phyloP scores from a whole-genome alignment of 1,284 basidiomycete species.

The Hortiboletus rubellus region DNA sequence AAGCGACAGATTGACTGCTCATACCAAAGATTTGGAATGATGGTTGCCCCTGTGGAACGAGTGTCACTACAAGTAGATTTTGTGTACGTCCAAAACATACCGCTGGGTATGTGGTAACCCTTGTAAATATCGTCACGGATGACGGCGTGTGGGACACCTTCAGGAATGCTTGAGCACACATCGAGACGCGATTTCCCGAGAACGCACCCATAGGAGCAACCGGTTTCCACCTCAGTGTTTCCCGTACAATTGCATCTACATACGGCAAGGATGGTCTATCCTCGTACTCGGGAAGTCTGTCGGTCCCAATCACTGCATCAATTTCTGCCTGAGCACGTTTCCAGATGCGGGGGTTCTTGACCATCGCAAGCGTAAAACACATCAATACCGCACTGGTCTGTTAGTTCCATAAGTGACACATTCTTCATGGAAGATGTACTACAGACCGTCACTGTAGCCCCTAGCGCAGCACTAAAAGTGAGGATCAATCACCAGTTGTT shows the following conservation, averaged over 20 bases:
- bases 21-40: no score
- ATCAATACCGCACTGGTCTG: neutral
- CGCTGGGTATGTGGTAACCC: conserved; percentile 19
- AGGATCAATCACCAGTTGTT: neutral
- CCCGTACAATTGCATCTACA: conserved; percentile 38
- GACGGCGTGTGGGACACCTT: conserved; percentile 11
- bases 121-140: conserved; percentile 11
- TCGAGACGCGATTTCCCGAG: neutral
- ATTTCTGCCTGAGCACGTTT: conserved; percentile 39
- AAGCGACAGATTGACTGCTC: no score
- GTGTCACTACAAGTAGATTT: neutral
- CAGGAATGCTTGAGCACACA: neutral
- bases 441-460: conserved; percentile 19
- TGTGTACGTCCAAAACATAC: neutral
- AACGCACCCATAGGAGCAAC: conserved; percentile 17
- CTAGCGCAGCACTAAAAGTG: neutral
- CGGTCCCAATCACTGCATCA: conserved; percentile 37
- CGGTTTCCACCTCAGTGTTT: conserved; percentile 31
- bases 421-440: no score
- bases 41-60: neutral
- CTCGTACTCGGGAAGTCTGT: conserved; percentile 39
- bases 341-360: conserved; percentile 33
- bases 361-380: conserved; percentile 38
- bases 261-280: conserved; percentile 40
- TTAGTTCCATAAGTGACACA: neutral